Evolutionary conservation across 371 early-diverging fungal genomes (phyloP).

Genomic region (Lichtheimia ramosa): DNA sequence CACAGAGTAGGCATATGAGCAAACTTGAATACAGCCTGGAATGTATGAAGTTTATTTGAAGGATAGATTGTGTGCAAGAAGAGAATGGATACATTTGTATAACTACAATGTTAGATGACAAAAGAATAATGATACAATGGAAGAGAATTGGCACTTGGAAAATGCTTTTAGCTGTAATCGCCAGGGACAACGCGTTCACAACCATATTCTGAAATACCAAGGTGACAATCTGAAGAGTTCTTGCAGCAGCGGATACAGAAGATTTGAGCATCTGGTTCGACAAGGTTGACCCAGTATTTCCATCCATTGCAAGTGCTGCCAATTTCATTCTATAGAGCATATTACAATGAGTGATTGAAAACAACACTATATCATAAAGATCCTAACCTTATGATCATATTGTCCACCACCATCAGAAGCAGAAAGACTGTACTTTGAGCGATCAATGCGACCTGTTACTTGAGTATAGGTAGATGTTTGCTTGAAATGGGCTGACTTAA

Average conservation of each 20-base stretch:
- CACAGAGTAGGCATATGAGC: no score
- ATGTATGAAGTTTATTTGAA: no score
- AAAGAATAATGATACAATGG: not conserved
- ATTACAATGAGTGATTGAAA: not conserved
- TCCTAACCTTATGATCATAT: slow-evolving; percentile 27
- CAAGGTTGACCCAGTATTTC: slow-evolving; percentile 34
- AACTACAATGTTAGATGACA: not conserved
- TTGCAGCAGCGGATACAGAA: slow-evolving; percentile 50
- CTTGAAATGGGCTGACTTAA: slow-evolving; percentile 37
- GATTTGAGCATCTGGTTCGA: slow-evolving; percentile 33
- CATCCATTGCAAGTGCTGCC: slow-evolving; percentile 29
- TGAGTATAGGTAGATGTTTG: slow-evolving; percentile 39
- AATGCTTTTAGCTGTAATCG: slow-evolving; percentile 22
- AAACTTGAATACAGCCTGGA: no score
- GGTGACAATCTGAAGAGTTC: slow-evolving; percentile 28
- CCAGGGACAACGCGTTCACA: slow-evolving; percentile 36
- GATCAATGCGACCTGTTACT: slow-evolving; percentile 51
- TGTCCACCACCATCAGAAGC: slow-evolving; percentile 54
- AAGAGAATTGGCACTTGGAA: not conserved
- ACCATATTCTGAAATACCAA: slow-evolving; percentile 28
- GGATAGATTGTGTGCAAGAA: no score
- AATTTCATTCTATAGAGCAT: slow-evolving; percentile 14
- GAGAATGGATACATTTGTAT: not conserved
- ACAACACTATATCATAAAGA: not conserved
- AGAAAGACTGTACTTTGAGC: slow-evolving; percentile 32